phyloP scores from a whole-genome alignment of 352 stramenopile genomes.

The Phytophthora chlamydospora region DNA sequence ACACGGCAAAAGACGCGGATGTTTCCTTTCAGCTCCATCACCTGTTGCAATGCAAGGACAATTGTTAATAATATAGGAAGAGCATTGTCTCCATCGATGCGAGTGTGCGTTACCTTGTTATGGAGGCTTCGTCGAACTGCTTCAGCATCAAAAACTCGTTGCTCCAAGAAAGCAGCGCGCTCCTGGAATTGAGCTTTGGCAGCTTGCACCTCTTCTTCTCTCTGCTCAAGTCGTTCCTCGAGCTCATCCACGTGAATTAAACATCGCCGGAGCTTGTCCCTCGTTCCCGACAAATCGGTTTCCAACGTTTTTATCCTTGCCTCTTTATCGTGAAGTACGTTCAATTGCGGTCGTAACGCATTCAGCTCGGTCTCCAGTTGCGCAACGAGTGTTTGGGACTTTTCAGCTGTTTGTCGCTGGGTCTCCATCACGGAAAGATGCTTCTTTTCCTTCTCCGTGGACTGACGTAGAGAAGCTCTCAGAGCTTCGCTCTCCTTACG shows the following conservation, averaged over 20 bases:
- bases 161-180: slow-evolving; percentile 46
- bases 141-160: slow-evolving; percentile 65
- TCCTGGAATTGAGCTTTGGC: slow-evolving; percentile 40
- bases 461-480: slow-evolving; percentile 31
- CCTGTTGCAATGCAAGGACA: slow-evolving; percentile 39
- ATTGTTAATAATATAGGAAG: background rate
- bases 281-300: slow-evolving; percentile 39
- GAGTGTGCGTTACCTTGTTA: slow-evolving; percentile 65
- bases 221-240: slow-evolving; percentile 40
- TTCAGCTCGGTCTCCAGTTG: slow-evolving; percentile 45
- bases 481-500: slow-evolving; percentile 48
- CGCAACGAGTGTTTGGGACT: slow-evolving; percentile 37
- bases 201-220: slow-evolving; percentile 37
- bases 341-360: slow-evolving; percentile 34
- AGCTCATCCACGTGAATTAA: slow-evolving; percentile 37
- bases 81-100: background rate
- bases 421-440: slow-evolving; percentile 29
- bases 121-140: slow-evolving; percentile 78
- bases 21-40: slow-evolving; percentile 97
- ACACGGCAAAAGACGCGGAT: slow-evolving; percentile 97
- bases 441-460: slow-evolving; percentile 46
- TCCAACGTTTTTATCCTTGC: slow-evolving; percentile 41
- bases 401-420: slow-evolving; percentile 28
- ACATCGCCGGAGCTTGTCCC: slow-evolving; percentile 42
- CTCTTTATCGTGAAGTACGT: slow-evolving; percentile 44